Evolutionary conservation across 345 rosid genomes (phyloP).

Genomic region (Euphorbia pulcherrima): DNA sequence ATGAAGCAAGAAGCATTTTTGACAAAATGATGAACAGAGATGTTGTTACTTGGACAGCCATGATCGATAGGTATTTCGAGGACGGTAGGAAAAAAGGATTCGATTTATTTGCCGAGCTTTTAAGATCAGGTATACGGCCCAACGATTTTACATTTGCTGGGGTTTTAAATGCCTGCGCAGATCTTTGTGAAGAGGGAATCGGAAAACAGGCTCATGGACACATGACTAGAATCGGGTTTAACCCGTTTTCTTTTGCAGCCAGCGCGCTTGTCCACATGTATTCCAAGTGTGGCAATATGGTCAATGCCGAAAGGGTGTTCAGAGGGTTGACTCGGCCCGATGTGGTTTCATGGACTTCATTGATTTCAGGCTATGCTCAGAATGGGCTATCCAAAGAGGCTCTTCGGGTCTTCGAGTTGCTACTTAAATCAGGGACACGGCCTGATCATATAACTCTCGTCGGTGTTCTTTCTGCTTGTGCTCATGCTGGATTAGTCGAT

Average conservation of each 20-base stretch:
- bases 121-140: slow-evolving; percentile 55
- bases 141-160: slow-evolving; percentile 81
- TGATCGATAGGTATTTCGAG: slow-evolving; percentile 73
- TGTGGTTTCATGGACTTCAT: slow-evolving; percentile 78
- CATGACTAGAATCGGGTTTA: slow-evolving; percentile 60
- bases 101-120: slow-evolving; percentile 46
- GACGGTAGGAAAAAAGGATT: slow-evolving; percentile 60
- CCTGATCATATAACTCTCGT: slow-evolving; percentile 81
- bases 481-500: slow-evolving; percentile 79
- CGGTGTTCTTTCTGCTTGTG: slow-evolving; percentile 79
- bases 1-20: slow-evolving; percentile 66
- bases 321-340: slow-evolving; percentile 47
- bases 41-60: slow-evolving; percentile 79
- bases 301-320: slow-evolving; percentile 58
- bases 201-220: slow-evolving; percentile 84
- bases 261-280: slow-evolving; percentile 87
- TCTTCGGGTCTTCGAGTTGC: slow-evolving; percentile 54
- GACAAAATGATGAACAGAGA: slow-evolving; percentile 62
- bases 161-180: slow-evolving; percentile 70
- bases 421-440: slow-evolving; percentile 56
- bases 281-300: slow-evolving; percentile 71
- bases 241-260: slow-evolving; percentile 62
- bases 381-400: slow-evolving; percentile 67
- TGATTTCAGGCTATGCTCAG: slow-evolving; percentile 77
- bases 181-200: slow-evolving; percentile 50